phyloP scores from a whole-genome alignment of 1,284 basidiomycete genomes.

The Malassezia globosa region DNA sequence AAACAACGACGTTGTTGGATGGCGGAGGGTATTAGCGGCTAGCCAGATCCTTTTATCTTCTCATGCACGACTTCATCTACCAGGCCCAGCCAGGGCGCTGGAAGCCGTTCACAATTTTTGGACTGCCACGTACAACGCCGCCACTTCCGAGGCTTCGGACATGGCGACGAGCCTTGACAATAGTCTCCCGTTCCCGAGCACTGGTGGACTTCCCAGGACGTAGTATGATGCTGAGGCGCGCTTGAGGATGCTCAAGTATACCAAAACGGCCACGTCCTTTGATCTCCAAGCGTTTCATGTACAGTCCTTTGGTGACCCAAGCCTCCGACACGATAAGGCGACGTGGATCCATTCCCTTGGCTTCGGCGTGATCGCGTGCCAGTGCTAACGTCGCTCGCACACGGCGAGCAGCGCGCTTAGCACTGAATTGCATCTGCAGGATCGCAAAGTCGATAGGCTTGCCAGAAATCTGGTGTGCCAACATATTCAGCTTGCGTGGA shows the following conservation, averaged over 20 bases:
- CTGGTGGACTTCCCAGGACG: slow-evolving; percentile 70
- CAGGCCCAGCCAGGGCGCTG: slow-evolving; percentile 42
- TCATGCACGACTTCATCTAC: slow-evolving; percentile 14
- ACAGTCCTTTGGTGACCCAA: slow-evolving; percentile 79
- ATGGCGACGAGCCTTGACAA: slow-evolving; percentile 60
- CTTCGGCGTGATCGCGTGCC: slow-evolving; percentile 74
- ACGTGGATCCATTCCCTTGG: slow-evolving; percentile 64
- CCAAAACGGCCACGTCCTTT: slow-evolving; percentile 75
- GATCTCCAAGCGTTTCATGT: slow-evolving; percentile 63
- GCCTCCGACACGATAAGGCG: slow-evolving; percentile 75
- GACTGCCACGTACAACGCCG: slow-evolving; percentile 30
- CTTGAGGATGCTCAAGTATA: slow-evolving; percentile 64
- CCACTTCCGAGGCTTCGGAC: slow-evolving; percentile 64
- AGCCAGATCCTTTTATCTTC: no score
- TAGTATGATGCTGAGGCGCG: slow-evolving; percentile 66
- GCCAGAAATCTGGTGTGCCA: slow-evolving; percentile 68
- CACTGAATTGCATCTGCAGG: slow-evolving; percentile 86
- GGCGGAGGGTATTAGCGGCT: no score
- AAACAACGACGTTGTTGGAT: no score
- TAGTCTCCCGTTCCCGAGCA: slow-evolving; percentile 58
- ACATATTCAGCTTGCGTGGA: slow-evolving; percentile 76
- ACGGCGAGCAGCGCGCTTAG: slow-evolving; percentile 73
- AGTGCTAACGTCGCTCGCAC: slow-evolving; percentile 78
- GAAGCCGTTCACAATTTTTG: slow-evolving; percentile 32
- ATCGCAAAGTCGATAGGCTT: slow-evolving; percentile 66